Evolutionary conservation across 2,329 filamentous ascomycete genomes (phyloP).

Genomic region (Leptographium procerum): DNA sequence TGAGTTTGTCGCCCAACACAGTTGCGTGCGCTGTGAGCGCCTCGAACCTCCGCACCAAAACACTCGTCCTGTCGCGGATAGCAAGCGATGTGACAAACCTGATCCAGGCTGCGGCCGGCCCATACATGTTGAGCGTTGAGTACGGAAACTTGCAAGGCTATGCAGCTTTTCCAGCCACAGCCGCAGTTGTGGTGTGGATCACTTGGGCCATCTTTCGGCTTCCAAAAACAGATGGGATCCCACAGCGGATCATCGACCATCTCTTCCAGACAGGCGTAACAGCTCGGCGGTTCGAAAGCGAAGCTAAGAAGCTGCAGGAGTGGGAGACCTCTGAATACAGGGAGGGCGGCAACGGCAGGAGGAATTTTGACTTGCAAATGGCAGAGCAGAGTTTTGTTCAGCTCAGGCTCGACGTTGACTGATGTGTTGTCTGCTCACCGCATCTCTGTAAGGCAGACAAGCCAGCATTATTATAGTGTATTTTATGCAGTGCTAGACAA

Average conservation of each 20-base stretch:
- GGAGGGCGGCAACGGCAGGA: background rate
- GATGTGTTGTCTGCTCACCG: background rate
- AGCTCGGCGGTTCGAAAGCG: slow-evolving; percentile 2
- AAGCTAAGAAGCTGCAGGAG: slow-evolving; percentile 2
- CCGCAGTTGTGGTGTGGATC: slow-evolving; percentile 6
- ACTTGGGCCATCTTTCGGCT: slow-evolving; percentile 10
- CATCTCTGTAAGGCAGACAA: background rate
- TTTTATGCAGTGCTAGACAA: background rate
- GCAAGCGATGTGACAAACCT: slow-evolving; percentile 12
- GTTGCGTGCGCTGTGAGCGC: slow-evolving; percentile 13
- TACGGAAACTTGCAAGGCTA: slow-evolving; percentile 12
- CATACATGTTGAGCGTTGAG: slow-evolving; percentile 12
- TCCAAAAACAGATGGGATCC: slow-evolving; percentile 11
- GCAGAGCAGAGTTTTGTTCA: background rate
- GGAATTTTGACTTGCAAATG: background rate
- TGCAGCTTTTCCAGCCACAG: slow-evolving; percentile 10
- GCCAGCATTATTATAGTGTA: background rate
- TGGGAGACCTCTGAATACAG: background rate
- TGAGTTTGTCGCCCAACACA: slow-evolving; percentile 12
- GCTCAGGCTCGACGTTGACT: background rate
- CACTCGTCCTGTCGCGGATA: slow-evolving; percentile 10
- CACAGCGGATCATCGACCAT: slow-evolving; percentile 12
- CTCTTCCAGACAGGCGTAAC: slow-evolving; percentile 8
- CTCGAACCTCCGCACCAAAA: slow-evolving; percentile 12
- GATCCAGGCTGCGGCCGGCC: slow-evolving; percentile 12